Base-by-base conservation (phyloP, 805 yeast genomes). In the Cyberlindnera maclurae region DNA sequence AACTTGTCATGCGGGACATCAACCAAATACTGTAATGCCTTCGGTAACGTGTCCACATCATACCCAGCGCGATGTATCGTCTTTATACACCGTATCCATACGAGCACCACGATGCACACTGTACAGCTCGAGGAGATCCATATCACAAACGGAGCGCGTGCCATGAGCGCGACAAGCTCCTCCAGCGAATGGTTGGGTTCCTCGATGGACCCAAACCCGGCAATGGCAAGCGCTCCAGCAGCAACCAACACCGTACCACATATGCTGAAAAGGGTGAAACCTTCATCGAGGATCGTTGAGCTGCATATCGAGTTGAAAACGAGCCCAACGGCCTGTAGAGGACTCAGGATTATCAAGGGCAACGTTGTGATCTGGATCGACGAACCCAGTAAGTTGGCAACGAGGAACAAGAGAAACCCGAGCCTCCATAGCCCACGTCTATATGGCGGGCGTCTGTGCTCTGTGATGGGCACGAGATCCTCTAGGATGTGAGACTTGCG, bases 321-420 rank as follows among this genome's bases (percentile, higher is more conserved):
- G n/a, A 88, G 67, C 0, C 96, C 95, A 17, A 81, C 76, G 18
- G 94, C 86, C 56, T 87, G 96, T 39, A 87, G 62, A 0, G 96
- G 95, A 17, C 88, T 79, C 41, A 87, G 59, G 3, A 88, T 71
- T 32, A 86, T 80, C 43, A 88, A 64, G 1, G 96, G 96, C 31
- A 87, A 64, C 3, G 95, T 82, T 1, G 93, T 75, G 29, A 88
- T 77, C 60, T 88, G 96, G 20, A 87, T 81, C 15, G 82, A 67
- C 2, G 93, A 81, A 2, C 96, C 96, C 30, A 86, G 63, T 2
- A 88, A 62, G 50, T 87, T 88, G 29, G 95, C 77, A 4, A 73
- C 52, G 18, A 88, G 69, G 55, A 88, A 87, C 32, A 88, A 59
- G 4, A 68, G 45, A 40, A 88, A 75, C 2, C 96, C 96, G 20